Evolutionary conservation across 768 basidiomycete genomes (phyloP).

Genomic region (Naganishia randhawae): DNA sequence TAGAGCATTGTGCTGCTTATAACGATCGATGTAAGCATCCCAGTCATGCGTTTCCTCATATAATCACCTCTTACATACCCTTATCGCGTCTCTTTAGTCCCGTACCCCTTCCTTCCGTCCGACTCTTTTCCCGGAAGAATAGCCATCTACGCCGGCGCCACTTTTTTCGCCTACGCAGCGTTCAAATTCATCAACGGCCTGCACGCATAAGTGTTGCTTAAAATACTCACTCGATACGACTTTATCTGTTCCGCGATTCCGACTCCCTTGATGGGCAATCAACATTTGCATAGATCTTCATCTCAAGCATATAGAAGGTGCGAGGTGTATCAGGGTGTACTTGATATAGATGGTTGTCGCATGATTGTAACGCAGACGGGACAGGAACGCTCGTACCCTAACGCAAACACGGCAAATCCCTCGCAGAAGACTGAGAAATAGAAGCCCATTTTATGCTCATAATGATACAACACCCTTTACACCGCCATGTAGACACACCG

Average conservation of each 20-base stretch:
- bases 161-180: slow-evolving; percentile 57
- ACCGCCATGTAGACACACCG: neutral
- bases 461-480: slow-evolving; percentile 6
- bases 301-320: neutral
- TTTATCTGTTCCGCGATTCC: too few relatives aligned
- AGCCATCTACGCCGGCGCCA: slow-evolving; percentile 60
- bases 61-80: too few relatives aligned
- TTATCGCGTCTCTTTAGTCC: slow-evolving; percentile 56
- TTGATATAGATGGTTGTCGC: neutral
- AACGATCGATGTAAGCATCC: slow-evolving; percentile 64
- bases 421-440: neutral
- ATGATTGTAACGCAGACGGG: neutral
- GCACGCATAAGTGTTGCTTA: slow-evolving; percentile 53
- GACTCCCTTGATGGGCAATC: too few relatives aligned
- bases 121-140: slow-evolving; percentile 53
- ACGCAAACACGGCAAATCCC: too few relatives aligned
- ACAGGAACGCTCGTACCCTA: too few relatives aligned
- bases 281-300: neutral
- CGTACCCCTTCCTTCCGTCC: slow-evolving; percentile 73
- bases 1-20: slow-evolving; percentile 63
- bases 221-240: too few relatives aligned
- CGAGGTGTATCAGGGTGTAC: neutral
- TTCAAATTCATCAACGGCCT: slow-evolving; percentile 63
- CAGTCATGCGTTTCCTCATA: neutral
- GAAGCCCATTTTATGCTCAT: slow-evolving; percentile 1